phyloP scores from a whole-genome alignment of 164 flowering plant genomes.

The Echeveria elegans region DNA sequence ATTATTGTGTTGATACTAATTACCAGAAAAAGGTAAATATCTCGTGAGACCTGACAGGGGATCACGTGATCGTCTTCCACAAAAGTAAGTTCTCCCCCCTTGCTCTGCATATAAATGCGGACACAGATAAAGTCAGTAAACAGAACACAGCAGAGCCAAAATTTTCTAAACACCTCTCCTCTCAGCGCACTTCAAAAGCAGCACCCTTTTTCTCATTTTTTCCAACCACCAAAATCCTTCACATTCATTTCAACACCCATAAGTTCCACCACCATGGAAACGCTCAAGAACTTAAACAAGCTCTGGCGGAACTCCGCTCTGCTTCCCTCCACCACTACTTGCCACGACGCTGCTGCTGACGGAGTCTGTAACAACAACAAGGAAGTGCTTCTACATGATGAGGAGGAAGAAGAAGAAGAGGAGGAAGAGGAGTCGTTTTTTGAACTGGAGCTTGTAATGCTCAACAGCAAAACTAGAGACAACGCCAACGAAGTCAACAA shows the following conservation, averaged over 20 bases:
- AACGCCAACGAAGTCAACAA: background rate
- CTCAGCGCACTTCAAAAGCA: background rate
- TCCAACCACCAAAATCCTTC: too few species aligned
- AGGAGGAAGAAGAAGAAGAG: conserved; percentile 17
- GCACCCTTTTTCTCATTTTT: conserved; percentile 5
- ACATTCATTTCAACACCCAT: too few species aligned
- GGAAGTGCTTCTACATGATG: background rate
- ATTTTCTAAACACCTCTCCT: too few species aligned
- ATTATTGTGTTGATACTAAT: too few species aligned
- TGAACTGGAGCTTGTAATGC: conserved; percentile 25
- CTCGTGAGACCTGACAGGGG: background rate
- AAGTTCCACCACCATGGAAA: conserved; percentile 31
- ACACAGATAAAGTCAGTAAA: too few species aligned
- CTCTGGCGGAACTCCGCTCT: conserved; percentile 22
- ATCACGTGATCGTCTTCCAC: background rate
- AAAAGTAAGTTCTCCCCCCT: background rate
- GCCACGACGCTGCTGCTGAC: background rate
- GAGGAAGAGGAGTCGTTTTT: conserved; percentile 36
- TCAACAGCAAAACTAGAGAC: background rate
- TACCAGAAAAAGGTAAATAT: background rate
- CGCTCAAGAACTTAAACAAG: conserved; percentile 22
- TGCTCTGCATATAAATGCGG: background rate
- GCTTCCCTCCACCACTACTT: background rate
- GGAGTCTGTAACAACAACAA: background rate
- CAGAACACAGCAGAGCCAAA: background rate